Evolutionary conservation across 805 yeast genomes (phyloP).

Genomic region (Yarrowia deformans): DNA sequence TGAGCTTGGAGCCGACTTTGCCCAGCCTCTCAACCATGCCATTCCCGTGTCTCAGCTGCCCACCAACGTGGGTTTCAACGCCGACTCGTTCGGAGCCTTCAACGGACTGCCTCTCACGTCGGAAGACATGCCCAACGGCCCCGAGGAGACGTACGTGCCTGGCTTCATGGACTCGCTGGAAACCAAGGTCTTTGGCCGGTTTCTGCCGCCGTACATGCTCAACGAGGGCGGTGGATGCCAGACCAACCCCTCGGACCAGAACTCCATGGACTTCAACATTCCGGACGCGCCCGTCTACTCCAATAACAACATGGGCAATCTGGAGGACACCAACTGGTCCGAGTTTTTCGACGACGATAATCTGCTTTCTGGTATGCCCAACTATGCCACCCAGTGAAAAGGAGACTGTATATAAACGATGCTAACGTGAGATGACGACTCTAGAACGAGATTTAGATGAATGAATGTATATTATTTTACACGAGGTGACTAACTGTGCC

Average conservation of each 20-base stretch:
- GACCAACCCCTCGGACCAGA: neutral
- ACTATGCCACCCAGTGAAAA: constrained; percentile 7
- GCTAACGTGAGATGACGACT: constrained; percentile 26
- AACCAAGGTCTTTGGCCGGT: constrained; percentile 82
- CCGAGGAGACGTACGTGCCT: constrained; percentile 60
- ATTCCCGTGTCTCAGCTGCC: constrained; percentile 24
- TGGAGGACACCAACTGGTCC: constrained; percentile 32
- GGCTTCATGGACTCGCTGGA: constrained; percentile 88
- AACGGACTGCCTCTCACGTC: constrained; percentile 17
- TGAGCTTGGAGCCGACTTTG: constrained; percentile 10
- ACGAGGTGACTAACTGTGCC: no score
- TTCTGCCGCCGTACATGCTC: constrained; percentile 85
- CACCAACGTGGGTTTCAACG: constrained; percentile 43
- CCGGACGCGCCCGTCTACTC: constrained; percentile 20
- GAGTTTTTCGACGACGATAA: constrained; percentile 37
- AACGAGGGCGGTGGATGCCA: constrained; percentile 25
- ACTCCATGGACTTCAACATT: constrained; percentile 15
- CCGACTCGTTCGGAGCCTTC: constrained; percentile 33
- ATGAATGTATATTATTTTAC: neutral
- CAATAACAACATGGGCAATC: constrained; percentile 22
- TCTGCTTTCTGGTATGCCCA: constrained; percentile 28
- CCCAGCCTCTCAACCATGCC: constrained; percentile 32
- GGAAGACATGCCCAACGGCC: constrained; percentile 42
- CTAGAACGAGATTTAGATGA: neutral
- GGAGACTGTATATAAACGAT: constrained; percentile 3